Conservation (phyloP, 176 grass and related monocot genomes). For the Zoysia japonica region DNA sequence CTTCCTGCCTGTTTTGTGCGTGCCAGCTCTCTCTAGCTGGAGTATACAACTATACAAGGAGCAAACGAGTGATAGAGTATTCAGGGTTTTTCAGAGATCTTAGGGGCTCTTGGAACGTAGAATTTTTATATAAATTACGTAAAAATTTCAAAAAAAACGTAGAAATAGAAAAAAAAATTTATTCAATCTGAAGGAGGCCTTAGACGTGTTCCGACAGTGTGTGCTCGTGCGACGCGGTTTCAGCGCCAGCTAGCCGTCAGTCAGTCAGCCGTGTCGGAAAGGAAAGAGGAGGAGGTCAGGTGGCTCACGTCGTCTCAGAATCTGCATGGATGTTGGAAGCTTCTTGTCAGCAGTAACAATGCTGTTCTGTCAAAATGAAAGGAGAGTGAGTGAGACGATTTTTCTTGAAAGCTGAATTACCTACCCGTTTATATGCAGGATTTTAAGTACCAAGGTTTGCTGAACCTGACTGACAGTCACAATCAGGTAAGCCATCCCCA, state of each 20-base stretch:
- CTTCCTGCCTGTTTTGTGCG: background rate
- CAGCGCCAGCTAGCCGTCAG: background rate
- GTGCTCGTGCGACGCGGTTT: slow-evolving; percentile 1
- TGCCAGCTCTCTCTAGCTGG: slow-evolving; percentile 20
- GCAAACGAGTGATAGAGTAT: background rate
- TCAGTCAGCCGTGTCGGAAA: background rate
- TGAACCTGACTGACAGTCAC: background rate
- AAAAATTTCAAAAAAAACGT: too few relatives aligned
- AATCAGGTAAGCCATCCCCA: background rate
- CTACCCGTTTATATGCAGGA: too few relatives aligned
- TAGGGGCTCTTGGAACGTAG: too few relatives aligned
- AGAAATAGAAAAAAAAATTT: too few relatives aligned
- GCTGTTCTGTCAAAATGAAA: background rate
- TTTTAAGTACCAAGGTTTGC: too few relatives aligned
- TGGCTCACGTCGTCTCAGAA: background rate
- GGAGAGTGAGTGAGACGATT: background rate
- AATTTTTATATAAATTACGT: too few relatives aligned
- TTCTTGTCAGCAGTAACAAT: background rate
- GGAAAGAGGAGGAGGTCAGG: background rate
- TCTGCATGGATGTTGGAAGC: background rate
- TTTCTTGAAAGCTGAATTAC: background rate
- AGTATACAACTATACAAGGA: too few relatives aligned
- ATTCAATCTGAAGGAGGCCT: too few relatives aligned
- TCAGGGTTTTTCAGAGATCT: background rate
- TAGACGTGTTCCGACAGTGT: background rate